Evolutionary conservation across 176 grass and related monocot genomes (phyloP).

Genomic region (Poa annua): DNA sequence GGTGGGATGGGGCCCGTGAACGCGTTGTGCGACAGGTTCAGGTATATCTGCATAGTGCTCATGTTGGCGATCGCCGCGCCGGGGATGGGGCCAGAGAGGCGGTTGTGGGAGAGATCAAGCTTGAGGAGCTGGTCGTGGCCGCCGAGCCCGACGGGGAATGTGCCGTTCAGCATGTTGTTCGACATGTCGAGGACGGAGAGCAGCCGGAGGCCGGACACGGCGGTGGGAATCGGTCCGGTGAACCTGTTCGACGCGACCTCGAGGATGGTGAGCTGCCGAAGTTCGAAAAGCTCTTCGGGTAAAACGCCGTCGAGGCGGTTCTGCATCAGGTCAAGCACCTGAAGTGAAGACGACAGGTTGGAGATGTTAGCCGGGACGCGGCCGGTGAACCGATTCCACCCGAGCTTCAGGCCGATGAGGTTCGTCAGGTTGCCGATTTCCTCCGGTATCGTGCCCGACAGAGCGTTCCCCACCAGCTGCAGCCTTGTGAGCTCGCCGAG

Average conservation of each 20-base stretch:
- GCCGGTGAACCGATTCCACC: conserved; percentile 55
- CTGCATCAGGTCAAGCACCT: conserved; percentile 46
- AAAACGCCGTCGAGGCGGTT: conserved; percentile 58
- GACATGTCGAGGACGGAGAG: conserved; percentile 73
- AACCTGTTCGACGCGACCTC: conserved; percentile 60
- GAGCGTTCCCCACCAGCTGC: conserved; percentile 58
- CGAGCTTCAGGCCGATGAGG: conserved; percentile 41
- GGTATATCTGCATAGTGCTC: conserved; percentile 60
- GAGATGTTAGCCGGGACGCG: conserved; percentile 53
- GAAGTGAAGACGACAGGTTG: conserved; percentile 51
- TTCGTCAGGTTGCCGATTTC: conserved; percentile 71
- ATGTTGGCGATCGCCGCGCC: conserved; percentile 54
- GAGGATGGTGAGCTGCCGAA: conserved; percentile 53
- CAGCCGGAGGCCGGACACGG: conserved; percentile 51
- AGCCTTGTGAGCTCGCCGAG: conserved; percentile 48
- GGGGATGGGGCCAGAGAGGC: conserved; percentile 56
- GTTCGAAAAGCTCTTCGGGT: conserved; percentile 49
- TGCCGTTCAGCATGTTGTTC: conserved; percentile 64
- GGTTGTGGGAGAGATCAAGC: conserved; percentile 81
- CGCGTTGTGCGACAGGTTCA: conserved; percentile 71
- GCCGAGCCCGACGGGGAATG: conserved; percentile 58
- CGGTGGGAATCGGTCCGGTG: conserved; percentile 55
- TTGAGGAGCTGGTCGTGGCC: conserved; percentile 53
- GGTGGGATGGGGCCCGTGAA: conserved; percentile 55
- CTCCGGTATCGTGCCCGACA: conserved; percentile 65